Evolutionary conservation across 257 asterid genomes (phyloP), one percentile per base, ranked within the genome.

Genomic region (Mentha longifolia): DNA sequence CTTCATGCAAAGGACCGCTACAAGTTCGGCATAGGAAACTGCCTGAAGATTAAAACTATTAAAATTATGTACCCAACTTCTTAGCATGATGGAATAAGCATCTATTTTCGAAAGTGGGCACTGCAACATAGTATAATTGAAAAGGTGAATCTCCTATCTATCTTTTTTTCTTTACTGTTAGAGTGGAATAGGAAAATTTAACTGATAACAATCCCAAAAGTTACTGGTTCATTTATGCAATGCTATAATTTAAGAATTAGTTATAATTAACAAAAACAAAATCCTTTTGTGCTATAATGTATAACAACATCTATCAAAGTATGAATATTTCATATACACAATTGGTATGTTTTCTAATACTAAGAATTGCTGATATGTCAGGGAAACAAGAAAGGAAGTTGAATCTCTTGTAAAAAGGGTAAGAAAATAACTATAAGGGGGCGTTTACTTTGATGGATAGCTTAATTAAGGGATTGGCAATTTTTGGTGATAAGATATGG

Each of bases 211-310:
- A 41, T 16, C 14, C 9, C 61, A 25, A 58, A 25, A 43, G n/a
- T 71, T 22, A 65, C 65, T 57, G 66, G 46, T 56, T 68, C 54
- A 41, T 56, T 28, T 56, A n/a, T 6, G 7, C 16, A 25, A 61
- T 19, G 13, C 49, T 46, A 43, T 39, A 54, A 57, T 42, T 28
- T 42, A 55, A 69, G 45, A 2, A 1, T 28, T 35, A 22, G 56
- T 16, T 16, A 30, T 50, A n/a, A 17, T 67, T 33, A 19, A 51
- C 22, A 67, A 67, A 65, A 50, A 28, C 31, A 13, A 70, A 9
- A 28, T 37, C 51, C 35, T 19, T 67, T 12, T 19, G 31, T 15
- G 20, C 54, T 61, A 20, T 33, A 11, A 45, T 35, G 67, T 12
- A 59, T 31, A 56, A n/a, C 49, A 42, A 16, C 20, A 43, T 30